Evolutionary conservation across 345 rosid genomes (phyloP), one percentile per base, ranked within the genome.

Genomic region (Boechera stricta): DNA sequence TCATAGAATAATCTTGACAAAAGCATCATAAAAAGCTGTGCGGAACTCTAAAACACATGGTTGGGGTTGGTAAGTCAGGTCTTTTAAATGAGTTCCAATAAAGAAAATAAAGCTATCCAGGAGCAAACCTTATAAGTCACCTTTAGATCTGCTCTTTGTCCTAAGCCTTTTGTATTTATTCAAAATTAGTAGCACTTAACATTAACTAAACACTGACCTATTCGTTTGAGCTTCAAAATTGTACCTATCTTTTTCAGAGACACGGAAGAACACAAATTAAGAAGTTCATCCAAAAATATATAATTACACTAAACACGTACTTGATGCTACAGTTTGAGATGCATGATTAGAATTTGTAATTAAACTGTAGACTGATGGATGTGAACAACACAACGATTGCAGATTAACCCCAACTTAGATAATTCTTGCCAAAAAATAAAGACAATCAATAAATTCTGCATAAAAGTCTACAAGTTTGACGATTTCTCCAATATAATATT

Each of bases 61-160:
- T 68, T 79, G 82, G 82, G 78, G 82, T 79, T 79, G 78, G 82
- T 79, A 79, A 73, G 78, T 67, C 82, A 79, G 82, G 78, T 68
- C 75, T 68, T 67, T 73, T 61, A 41, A 67, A 26, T 68, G 82
- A 73, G 78, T 79, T 79, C 74, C 71, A 73, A 73, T 67, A 79
- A 79, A 67, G 47, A 78, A 35, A 31, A 68, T 35, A 73, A 73
- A 73, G 82, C 66, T 73, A 73, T 61, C 78, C 47, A 67, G 64
- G 75, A 79, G 38, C 64, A 29, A 79, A 73, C 75, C 70, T 73
- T 60, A 78, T 61, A 78, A 66, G 58, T 52, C 26, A n/a, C 74
- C 82, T 73, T 78, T 78, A 78, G 81, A 78, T 78, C 73, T 78
- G 81, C 77, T 66, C 10, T 58, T 78, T 78, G 81, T 78, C 77